Conservation (phyloP, 805 yeast genomes). For the Ascoidea tarda region DNA sequence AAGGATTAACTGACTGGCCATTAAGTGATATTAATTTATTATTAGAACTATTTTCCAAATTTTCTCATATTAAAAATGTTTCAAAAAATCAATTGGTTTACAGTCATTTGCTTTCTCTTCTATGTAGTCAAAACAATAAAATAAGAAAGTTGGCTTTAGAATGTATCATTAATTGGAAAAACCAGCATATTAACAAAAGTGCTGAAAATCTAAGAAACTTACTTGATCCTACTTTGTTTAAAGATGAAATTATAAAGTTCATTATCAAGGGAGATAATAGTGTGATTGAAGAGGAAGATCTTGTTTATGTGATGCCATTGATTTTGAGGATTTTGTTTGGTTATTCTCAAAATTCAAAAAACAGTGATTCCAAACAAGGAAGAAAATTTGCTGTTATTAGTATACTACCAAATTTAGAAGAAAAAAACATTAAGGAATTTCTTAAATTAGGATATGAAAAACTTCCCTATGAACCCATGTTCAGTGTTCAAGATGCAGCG, state of each 20-base stretch:
- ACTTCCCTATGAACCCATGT: conserved; percentile 26
- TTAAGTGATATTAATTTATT: conserved; percentile 42
- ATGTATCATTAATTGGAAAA: conserved; percentile 52
- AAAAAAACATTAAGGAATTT: conserved; percentile 40
- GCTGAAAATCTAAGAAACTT: conserved; percentile 59
- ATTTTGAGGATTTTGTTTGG: conserved; percentile 75
- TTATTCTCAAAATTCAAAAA: conserved; percentile 55
- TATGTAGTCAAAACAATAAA: conserved; percentile 46
- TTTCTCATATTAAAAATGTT: conserved; percentile 47
- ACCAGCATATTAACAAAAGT: conserved; percentile 46
- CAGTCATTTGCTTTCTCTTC: conserved; percentile 33
- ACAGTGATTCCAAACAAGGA: conserved; percentile 59
- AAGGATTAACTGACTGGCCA: conserved; percentile 21
- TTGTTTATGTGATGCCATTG: conserved; percentile 47
- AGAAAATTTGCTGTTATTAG: conserved; percentile 59
- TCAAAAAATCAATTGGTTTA: conserved; percentile 38
- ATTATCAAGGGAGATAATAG: conserved; percentile 36
- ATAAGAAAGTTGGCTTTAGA: conserved; percentile 64
- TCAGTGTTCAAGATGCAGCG: conserved; percentile 14
- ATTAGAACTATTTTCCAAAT: conserved; percentile 46
- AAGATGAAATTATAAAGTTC: conserved; percentile 69
- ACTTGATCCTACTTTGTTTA: conserved; percentile 69
- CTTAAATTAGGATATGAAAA: conserved; percentile 46
- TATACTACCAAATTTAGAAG: conserved; percentile 41
- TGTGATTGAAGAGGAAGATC: conserved; percentile 48